Evolutionary conservation across 192 early-diverging fungal genomes (phyloP), one percentile per base, ranked within the genome.

Genomic region (Thamnidium elegans): DNA sequence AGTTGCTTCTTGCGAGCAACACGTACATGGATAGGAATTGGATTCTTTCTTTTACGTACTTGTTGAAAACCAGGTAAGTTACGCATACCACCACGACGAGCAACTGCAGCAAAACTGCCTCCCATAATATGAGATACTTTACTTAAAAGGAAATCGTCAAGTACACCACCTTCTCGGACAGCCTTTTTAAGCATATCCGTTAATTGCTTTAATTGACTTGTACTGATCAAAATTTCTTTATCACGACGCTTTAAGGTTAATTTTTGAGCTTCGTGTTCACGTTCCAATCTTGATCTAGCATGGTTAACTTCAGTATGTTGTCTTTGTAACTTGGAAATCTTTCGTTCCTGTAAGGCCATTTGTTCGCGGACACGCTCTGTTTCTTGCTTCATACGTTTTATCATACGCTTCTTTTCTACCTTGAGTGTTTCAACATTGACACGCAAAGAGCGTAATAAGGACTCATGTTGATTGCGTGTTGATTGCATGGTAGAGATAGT

Each of bases 381-480:
- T 59, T 92, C 89, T 43, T 85, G 82, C 59, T 88, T 88, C 74
- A 92, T 87, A n/a, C 90, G 80, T 69, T 88, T 90, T 63, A 92
- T 70, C 86, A 92, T 89, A 7, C 86, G 78, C n/a, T 84, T 62
- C 66, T 94, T 94, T 74, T 94, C 92, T 17, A 78, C 77, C 65
- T 90, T 91, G 47, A 91, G 78, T 7, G 84, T 78, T 65, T 88
- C 84, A 30, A 94, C 86, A 36, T 88, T 90, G 7, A 81, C 79
- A 46, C 83, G 81, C 43, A 92, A 77, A 4, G 80, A 83, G 36
- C 85, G 79, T 15, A 89, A 79, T n/a, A 89, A 73, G 20, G 73
- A 78, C 19, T 89, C 90, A 36, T 84, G 79, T 59, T 84, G 63
- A 44, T 69, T 81, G 14, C 81, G 77, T 9, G 77, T 79, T 8